A percentile compares a stretch with the other conserved stretches of the same genome.
Conservation (phyloP, 257 asterid genomes). For the Scutellaria barbata region DNA sequence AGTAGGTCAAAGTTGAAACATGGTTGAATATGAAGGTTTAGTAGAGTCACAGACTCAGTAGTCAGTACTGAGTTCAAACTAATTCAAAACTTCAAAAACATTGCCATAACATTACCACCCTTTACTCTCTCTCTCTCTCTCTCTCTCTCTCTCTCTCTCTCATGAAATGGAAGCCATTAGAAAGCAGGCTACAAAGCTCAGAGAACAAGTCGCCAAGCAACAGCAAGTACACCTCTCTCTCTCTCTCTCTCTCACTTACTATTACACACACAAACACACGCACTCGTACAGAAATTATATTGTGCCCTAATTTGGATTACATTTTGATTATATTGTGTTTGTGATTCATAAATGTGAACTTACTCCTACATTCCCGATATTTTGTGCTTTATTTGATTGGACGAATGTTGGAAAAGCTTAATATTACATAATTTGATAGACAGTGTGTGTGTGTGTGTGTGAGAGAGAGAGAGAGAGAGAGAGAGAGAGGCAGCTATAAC, state of each 20-base stretch:
- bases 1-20: slow-evolving; percentile 1
- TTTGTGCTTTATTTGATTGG: neutral
- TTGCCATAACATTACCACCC: neutral
- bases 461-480: too few relatives aligned
- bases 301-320: slow-evolving; percentile 31
- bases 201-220: slow-evolving; percentile 78
- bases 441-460: too few relatives aligned
- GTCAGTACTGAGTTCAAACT: neutral
- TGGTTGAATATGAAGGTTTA: slow-evolving; percentile 5
- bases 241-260: slow-evolving; percentile 8
- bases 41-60: neutral
- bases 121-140: slow-evolving; percentile 1
- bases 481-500: too few relatives aligned
- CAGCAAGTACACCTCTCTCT: slow-evolving; percentile 54
- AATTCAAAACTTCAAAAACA: slow-evolving; percentile 33
- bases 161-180: slow-evolving; percentile 69
- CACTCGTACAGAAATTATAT: neutral
- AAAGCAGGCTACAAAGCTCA: slow-evolving; percentile 78
- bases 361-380: neutral
- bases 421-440: neutral
- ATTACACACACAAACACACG: neutral
- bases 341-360: neutral
- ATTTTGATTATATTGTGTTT: slow-evolving; percentile 18
- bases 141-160: slow-evolving; percentile 22
- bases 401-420: neutral